These are phyloP conservation scores for Metarhizium anisopliae DNA, from an alignment of 2,329 filamentous ascomycete species.

Conservation along the genomic window DNA sequence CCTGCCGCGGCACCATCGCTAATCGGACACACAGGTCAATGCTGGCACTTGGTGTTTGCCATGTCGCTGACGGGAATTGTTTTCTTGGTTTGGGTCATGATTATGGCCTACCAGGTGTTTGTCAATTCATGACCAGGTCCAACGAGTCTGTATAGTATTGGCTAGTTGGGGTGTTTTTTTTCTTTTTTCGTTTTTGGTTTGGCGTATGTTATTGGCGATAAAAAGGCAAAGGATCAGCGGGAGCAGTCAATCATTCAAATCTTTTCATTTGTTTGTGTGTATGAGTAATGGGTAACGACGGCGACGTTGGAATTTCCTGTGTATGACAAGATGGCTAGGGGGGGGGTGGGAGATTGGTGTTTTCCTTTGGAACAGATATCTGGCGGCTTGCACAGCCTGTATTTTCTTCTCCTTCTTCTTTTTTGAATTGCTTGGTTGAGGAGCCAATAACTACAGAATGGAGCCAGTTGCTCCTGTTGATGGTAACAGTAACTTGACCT, in stretches of 20 bases:
- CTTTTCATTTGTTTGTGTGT: neutral
- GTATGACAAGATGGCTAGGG: neutral
- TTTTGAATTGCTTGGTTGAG: neutral
- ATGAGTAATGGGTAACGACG: neutral
- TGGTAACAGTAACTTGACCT: too few species aligned
- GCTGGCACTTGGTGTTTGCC: conserved; percentile 56
- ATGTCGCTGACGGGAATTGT: conserved; percentile 51
- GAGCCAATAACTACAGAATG: neutral
- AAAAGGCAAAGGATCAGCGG: neutral
- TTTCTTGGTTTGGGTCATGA: conserved; percentile 59
- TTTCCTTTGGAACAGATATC: neutral
- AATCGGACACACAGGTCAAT: conserved; percentile 35
- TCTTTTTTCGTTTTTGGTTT: neutral
- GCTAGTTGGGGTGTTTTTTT: neutral
- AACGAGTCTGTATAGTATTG: neutral
- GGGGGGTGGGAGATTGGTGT: neutral
- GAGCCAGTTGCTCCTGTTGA: neutral
- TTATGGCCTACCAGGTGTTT: conserved; percentile 60
- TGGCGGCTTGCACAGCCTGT: neutral
- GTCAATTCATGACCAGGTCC: conserved; percentile 24
- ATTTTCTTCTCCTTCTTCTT: neutral
- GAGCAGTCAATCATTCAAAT: neutral
- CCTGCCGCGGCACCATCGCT: conserved; percentile 3
- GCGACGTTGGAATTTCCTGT: neutral
- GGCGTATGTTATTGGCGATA: neutral